Base-by-base conservation (phyloP, 345 rosid genomes). In the Salix caprea region DNA sequence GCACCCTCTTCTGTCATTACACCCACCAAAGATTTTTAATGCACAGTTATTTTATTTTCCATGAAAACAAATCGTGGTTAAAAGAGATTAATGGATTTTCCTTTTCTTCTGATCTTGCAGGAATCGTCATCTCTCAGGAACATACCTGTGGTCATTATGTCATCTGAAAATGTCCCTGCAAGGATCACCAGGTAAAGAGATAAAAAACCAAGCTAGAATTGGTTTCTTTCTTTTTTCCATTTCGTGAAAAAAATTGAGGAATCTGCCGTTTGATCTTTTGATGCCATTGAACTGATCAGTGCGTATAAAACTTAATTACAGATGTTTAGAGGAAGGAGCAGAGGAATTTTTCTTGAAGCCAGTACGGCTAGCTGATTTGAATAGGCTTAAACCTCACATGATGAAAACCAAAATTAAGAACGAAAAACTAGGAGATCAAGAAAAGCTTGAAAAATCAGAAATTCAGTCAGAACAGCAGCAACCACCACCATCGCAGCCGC, bases 111-210 rank as follows among this genome's bases (percentile, higher is more conserved):
- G 62, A 56, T 71, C 65, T 80, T 78, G 72, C 86, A 89, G 91
- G 90, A 88, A 79, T 88, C 93, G 65, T 83, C 90, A 37, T 85
- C 85, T 67, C 73, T 90, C 72, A 88, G 84, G 78, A 76, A 87
- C 82, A 88, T 90, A 68, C 96, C 96, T 4, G 92, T 88, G 6
- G 92, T 91, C 66, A 88, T 91, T 66, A 91, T 90, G 92, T 91
- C 96, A 79, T 91, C 96, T 26, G 94, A 91, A 82, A 90, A 91
- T 78, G 93, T 88, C 13, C 94, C 92, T 79, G 84, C 94, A 58
- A 85, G 92, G 66, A 87, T 91, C 82, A 87, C 60, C 83, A 85
- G 91, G 91, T 90, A 69, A 82, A 73, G 76, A 16, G 28, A 32
- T 42, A 26, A 71, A 21, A n/a, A 21, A n/a, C 30, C 7, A 1